A percentile compares a stretch with the other conserved stretches of the same genome.
phyloP scores from a whole-genome alignment of 2,329 filamentous ascomycete genomes.

The Botryotinia convoluta region DNA sequence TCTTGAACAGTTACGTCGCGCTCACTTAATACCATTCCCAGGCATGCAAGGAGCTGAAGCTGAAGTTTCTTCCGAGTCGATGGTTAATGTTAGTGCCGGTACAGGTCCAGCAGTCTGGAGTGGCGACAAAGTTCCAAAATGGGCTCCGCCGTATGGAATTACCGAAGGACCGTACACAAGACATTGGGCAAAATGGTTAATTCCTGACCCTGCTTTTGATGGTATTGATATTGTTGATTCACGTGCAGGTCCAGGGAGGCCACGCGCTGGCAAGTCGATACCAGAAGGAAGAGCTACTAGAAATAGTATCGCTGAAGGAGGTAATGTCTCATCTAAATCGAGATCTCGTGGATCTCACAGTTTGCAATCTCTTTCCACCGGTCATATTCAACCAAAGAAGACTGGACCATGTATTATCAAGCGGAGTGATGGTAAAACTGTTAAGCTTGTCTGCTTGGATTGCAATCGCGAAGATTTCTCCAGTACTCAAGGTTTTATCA shows the following conservation, averaged over 20 bases:
- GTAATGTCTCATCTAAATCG: constrained; percentile 45
- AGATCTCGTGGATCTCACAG: constrained; percentile 60
- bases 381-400: constrained; percentile 73
- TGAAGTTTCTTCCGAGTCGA: constrained; percentile 52
- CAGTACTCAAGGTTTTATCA: constrained; percentile 98
- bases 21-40: constrained; percentile 88
- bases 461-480: constrained; percentile 90
- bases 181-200: constrained; percentile 94
- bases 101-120: constrained; percentile 66
- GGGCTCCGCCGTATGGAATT: constrained; percentile 86
- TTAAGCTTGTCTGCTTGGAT: constrained; percentile 86
- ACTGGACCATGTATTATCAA: constrained; percentile 80
- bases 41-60: constrained; percentile 56
- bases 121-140: constrained; percentile 66
- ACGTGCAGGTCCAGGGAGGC: constrained; percentile 28
- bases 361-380: constrained; percentile 66
- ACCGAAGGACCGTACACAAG: constrained; percentile 88
- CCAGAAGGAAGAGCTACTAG: constrained; percentile 76
- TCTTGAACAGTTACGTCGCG: constrained; percentile 88
- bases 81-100: constrained; percentile 70
- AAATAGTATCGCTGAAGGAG: constrained; percentile 64
- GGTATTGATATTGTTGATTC: constrained; percentile 52
- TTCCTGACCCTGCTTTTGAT: constrained; percentile 85
- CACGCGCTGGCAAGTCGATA: constrained; percentile 43
- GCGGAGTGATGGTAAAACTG: constrained; percentile 78